phyloP scores from a whole-genome alignment of 2,329 filamentous ascomycete species.

The Tolypocladium tropicale region DNA sequence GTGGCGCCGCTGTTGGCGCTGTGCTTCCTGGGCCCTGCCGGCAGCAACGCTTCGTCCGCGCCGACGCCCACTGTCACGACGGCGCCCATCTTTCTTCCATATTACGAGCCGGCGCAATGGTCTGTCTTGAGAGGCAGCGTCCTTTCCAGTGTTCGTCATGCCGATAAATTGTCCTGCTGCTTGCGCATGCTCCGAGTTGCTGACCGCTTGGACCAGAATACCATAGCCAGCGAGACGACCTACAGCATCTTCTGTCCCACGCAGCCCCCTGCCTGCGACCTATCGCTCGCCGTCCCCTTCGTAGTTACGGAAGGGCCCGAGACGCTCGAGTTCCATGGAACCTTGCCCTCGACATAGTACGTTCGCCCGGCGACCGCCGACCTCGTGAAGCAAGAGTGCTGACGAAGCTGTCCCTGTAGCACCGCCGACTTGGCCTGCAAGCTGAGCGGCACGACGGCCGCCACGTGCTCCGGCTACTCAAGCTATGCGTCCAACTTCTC shows the following conservation, averaged over 20 bases:
- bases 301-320: constrained; percentile 33
- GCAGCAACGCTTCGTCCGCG: constrained; percentile 6
- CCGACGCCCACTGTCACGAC: constrained; percentile 21
- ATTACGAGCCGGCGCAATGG: constrained; percentile 32
- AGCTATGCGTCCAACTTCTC: constrained; percentile 29
- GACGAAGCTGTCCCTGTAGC: constrained; percentile 14
- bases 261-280: constrained; percentile 28
- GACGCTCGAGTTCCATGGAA: constrained; percentile 33
- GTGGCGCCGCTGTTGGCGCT: constrained; percentile 15
- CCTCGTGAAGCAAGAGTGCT: neutral
- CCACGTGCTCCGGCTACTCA: constrained; percentile 38
- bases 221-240: constrained; percentile 24
- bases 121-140: constrained; percentile 34
- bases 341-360: constrained; percentile 31
- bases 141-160: constrained; percentile 27
- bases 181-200: neutral
- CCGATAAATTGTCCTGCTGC: neutral
- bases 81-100: constrained; percentile 34
- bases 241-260: constrained; percentile 40
- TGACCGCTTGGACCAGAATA: constrained; percentile 18
- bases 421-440: constrained; percentile 33
- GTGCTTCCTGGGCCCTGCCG: constrained; percentile 9
- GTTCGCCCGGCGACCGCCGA: constrained; percentile 5
- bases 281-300: constrained; percentile 36
- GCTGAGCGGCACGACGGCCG: constrained; percentile 29